Evolutionary conservation across 2,329 filamentous ascomycete species (phyloP).

Genomic region (Xylaria sp.): DNA sequence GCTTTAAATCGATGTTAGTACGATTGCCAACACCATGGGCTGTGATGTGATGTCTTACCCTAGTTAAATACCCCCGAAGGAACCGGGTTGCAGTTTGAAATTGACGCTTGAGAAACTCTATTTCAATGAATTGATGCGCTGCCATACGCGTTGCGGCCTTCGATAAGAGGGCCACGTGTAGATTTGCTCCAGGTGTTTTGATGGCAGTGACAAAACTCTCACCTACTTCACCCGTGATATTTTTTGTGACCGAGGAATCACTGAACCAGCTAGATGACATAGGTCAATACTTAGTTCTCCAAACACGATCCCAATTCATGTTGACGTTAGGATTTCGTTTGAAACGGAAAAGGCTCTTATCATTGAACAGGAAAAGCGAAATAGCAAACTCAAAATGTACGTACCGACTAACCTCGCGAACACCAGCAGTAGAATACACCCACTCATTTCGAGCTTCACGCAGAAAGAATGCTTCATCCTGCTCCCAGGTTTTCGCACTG

Average conservation of each 20-base stretch:
- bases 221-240: conserved; percentile 37
- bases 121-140: conserved; percentile 45
- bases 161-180: conserved; percentile 43
- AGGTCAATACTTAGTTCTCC: conserved; percentile 8
- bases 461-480: conserved; percentile 40
- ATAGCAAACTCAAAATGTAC: conserved; percentile 15
- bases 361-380: neutral
- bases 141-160: conserved; percentile 46
- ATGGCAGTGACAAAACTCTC: conserved; percentile 39
- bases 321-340: neutral
- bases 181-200: conserved; percentile 38
- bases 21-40: neutral
- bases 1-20: conserved; percentile 40
- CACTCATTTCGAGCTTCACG: conserved; percentile 45
- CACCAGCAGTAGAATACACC: conserved; percentile 46
- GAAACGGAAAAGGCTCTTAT: neutral
- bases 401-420: conserved; percentile 42
- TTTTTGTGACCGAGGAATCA: conserved; percentile 46
- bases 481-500: conserved; percentile 46
- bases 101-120: conserved; percentile 47
- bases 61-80: conserved; percentile 46
- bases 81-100: conserved; percentile 46
- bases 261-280: conserved; percentile 41
- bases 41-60: conserved; percentile 41
- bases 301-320: no score